These are phyloP conservation scores for Penicillium parvum DNA, from an alignment of 495 filamentous ascomycete species.

Conservation along the genomic window DNA sequence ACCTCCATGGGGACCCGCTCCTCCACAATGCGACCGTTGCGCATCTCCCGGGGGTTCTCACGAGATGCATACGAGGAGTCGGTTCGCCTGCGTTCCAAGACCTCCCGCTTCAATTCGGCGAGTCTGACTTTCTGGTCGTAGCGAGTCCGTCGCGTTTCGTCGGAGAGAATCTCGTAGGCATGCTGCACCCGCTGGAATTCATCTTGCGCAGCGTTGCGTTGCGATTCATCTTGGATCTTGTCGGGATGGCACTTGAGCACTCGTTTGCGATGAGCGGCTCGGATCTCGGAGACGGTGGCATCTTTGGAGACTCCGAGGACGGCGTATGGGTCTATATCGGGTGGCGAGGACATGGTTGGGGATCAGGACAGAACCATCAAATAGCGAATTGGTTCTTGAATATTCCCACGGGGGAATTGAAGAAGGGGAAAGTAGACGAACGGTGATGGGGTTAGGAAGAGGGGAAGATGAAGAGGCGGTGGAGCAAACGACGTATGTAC, in stretches of 20 bases:
- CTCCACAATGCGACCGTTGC: slow-evolving; percentile 44
- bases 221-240: slow-evolving; percentile 77
- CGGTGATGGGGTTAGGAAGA: slow-evolving; percentile 17
- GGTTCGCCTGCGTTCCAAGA: slow-evolving; percentile 37
- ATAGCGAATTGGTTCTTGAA: slow-evolving; percentile 7
- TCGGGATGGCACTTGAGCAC: slow-evolving; percentile 93
- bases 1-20: slow-evolving; percentile 39
- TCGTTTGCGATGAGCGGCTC: slow-evolving; percentile 81
- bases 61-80: slow-evolving; percentile 19
- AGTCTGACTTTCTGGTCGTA: slow-evolving; percentile 76
- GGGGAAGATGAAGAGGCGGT: slow-evolving; percentile 17
- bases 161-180: slow-evolving; percentile 86
- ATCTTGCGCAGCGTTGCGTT: slow-evolving; percentile 64
- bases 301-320: slow-evolving; percentile 72
- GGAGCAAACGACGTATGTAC: slow-evolving; percentile 11
- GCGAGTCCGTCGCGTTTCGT: slow-evolving; percentile 62
- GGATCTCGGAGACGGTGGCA: slow-evolving; percentile 69
- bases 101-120: slow-evolving; percentile 52
- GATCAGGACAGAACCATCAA: slow-evolving; percentile 2
- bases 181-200: slow-evolving; percentile 93
- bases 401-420: slow-evolving; percentile 9
- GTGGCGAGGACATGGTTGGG: slow-evolving; percentile 52
- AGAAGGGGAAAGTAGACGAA: slow-evolving; percentile 4
- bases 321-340: slow-evolving; percentile 79
- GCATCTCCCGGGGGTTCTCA: slow-evolving; percentile 37